These are phyloP conservation scores for Mytilinidion resinicola DNA, from an alignment of 495 filamentous ascomycete species.

Conservation along the genomic window DNA sequence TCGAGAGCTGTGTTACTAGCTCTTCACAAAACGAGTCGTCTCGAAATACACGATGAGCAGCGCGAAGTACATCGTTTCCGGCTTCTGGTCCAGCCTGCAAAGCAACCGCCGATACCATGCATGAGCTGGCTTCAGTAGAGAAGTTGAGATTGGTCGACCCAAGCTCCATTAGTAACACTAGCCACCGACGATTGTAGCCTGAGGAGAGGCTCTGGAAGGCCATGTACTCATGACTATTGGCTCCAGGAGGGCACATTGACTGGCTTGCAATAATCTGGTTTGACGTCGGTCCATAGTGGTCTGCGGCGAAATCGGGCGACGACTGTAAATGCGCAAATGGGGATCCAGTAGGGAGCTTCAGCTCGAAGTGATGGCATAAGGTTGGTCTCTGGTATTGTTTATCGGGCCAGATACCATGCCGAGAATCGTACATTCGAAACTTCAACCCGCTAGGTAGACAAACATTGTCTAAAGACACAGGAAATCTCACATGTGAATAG, in stretches of 20 bases:
- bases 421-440: slow-evolving; percentile 33
- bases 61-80: slow-evolving; percentile 35
- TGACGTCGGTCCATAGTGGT: slow-evolving; percentile 42
- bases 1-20: slow-evolving; percentile 38
- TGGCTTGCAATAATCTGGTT: slow-evolving; percentile 52
- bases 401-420: neutral
- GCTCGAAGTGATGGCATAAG: slow-evolving; percentile 33
- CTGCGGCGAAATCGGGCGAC: slow-evolving; percentile 15
- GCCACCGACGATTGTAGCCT: slow-evolving; percentile 44
- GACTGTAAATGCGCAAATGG: no score
- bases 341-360: slow-evolving; percentile 15
- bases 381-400: slow-evolving; percentile 2
- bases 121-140: slow-evolving; percentile 40
- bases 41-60: slow-evolving; percentile 41
- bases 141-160: slow-evolving; percentile 49
- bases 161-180: slow-evolving; percentile 44
- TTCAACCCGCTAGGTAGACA: slow-evolving; percentile 30
- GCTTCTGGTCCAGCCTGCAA: slow-evolving; percentile 43
- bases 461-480: slow-evolving; percentile 26
- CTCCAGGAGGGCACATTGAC: slow-evolving; percentile 38
- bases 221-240: slow-evolving; percentile 45
- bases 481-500: slow-evolving; percentile 31
- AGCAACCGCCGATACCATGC: slow-evolving; percentile 40
- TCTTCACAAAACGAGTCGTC: slow-evolving; percentile 41
- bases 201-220: slow-evolving; percentile 44